Conservation (phyloP, 2,329 filamentous ascomycete species). For the Dactylellina cionopaga region DNA sequence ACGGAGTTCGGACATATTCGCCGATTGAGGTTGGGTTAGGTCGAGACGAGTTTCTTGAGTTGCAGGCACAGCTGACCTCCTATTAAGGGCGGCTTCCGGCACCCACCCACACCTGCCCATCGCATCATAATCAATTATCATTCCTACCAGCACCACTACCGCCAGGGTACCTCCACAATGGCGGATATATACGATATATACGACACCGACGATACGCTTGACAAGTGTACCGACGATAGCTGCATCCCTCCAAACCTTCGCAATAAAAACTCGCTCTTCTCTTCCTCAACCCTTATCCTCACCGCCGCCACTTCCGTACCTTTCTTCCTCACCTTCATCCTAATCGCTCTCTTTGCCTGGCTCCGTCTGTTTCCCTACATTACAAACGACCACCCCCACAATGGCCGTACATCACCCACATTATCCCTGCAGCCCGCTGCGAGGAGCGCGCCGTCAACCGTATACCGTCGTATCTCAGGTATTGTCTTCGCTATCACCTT, state of each 20-base stretch:
- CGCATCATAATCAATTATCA: not conserved
- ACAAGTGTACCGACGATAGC: constrained; percentile 45
- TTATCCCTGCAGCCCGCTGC: constrained; percentile 6
- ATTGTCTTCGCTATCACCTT: constrained; percentile 79
- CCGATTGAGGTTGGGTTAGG: no score
- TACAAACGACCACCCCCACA: constrained; percentile 10
- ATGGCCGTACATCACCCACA: constrained; percentile 17
- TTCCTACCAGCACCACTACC: not conserved
- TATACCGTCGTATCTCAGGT: constrained; percentile 65
- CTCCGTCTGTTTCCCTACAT: constrained; percentile 35
- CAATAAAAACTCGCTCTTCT: not conserved
- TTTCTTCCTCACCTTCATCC: constrained; percentile 33
- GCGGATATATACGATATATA: constrained; percentile 28
- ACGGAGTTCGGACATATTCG: no score
- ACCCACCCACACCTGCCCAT: no score
- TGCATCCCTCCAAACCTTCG: constrained; percentile 33
- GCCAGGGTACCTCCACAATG: not conserved
- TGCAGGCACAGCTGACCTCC: no score
- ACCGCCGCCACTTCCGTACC: constrained; percentile 35
- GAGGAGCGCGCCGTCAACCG: not conserved
- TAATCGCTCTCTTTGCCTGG: constrained; percentile 25
- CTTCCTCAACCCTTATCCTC: constrained; percentile 10
- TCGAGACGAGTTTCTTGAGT: no score
- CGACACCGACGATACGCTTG: constrained; percentile 10
- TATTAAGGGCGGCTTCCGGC: no score